phyloP scores from a whole-genome alignment of 148 eudicot genomes.

The Polygonum maritimum region DNA sequence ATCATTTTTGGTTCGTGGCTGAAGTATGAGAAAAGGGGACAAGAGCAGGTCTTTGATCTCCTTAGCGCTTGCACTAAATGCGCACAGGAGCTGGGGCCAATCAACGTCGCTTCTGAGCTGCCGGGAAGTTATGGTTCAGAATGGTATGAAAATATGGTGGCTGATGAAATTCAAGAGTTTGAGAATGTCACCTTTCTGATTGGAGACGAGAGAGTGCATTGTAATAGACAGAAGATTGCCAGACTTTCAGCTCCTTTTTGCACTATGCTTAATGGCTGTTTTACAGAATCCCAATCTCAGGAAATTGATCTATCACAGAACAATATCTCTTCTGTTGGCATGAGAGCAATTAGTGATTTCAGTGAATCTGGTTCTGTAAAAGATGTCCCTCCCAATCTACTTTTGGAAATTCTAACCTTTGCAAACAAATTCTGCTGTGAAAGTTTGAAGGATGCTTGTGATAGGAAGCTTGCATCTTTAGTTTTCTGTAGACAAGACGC shows the following conservation, averaged over 20 bases:
- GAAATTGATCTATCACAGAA: slow-evolving; percentile 76
- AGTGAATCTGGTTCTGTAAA: slow-evolving; percentile 43
- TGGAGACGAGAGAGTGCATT: slow-evolving; percentile 59
- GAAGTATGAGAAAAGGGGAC: slow-evolving; percentile 87
- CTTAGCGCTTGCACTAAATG: slow-evolving; percentile 69
- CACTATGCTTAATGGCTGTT: slow-evolving; percentile 88
- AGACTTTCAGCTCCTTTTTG: slow-evolving; percentile 73
- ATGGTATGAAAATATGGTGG: slow-evolving; percentile 12
- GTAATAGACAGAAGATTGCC: slow-evolving; percentile 76
- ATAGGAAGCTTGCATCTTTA: slow-evolving; percentile 59
- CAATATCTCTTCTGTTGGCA: slow-evolving; percentile 57
- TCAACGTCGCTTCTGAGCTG: slow-evolving; percentile 71
- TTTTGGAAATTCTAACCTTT: slow-evolving; percentile 60
- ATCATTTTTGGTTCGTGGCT: slow-evolving; percentile 88
- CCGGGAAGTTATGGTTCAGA: slow-evolving; percentile 17
- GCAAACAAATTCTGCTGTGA: slow-evolving; percentile 91
- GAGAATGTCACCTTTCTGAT: slow-evolving; percentile 56
- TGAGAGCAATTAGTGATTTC: slow-evolving; percentile 61
- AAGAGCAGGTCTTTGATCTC: slow-evolving; percentile 62
- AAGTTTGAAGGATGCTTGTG: slow-evolving; percentile 78
- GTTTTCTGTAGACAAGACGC: slow-evolving; percentile 63
- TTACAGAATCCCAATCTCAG: slow-evolving; percentile 60
- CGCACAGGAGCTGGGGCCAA: slow-evolving; percentile 51
- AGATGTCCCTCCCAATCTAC: slow-evolving; percentile 43
- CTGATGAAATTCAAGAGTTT: slow-evolving; percentile 15